phyloP scores from a whole-genome alignment of 108 stramenopile species.

The Skeletonema costatum region DNA sequence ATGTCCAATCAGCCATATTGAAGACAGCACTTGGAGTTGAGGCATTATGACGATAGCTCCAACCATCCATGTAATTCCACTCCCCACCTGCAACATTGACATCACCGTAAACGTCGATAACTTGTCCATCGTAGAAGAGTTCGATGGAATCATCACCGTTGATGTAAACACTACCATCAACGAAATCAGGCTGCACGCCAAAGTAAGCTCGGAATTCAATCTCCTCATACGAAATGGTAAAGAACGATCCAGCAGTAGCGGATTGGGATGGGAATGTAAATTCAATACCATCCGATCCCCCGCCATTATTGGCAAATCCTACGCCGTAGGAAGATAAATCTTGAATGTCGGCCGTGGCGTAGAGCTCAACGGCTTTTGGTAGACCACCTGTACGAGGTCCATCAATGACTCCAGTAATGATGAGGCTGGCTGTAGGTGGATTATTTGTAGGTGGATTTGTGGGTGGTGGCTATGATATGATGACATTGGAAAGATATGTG shows the following conservation, averaged over 20 bases:
- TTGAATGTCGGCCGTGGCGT: constrained; percentile 9
- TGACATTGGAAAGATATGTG: no score
- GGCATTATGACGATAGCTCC: neutral
- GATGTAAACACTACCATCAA: constrained; percentile 1
- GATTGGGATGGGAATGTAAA: constrained; percentile 28
- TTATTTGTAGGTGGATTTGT: neutral
- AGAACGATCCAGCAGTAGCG: constrained; percentile 19
- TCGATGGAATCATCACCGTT: constrained; percentile 46
- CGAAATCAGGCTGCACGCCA: constrained; percentile 26
- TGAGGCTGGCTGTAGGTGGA: no score
- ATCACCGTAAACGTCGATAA: constrained; percentile 36
- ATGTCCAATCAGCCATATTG: neutral
- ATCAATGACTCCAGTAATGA: no score
- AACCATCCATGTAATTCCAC: constrained; percentile 41
- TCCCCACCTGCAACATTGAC: constrained; percentile 14
- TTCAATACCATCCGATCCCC: constrained; percentile 8
- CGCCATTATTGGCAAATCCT: constrained; percentile 33
- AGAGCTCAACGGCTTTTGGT: neutral
- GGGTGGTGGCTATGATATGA: neutral
- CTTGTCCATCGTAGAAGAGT: constrained; percentile 28
- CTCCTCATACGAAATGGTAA: constrained; percentile 17
- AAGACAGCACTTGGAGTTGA: neutral
- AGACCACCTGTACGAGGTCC: no score
- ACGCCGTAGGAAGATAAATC: constrained; percentile 29
- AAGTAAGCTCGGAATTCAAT: constrained; percentile 17